Evolutionary conservation across 2,329 filamentous ascomycete genomes (phyloP).

Genomic region (Colletotrichum tamarilloi): DNA sequence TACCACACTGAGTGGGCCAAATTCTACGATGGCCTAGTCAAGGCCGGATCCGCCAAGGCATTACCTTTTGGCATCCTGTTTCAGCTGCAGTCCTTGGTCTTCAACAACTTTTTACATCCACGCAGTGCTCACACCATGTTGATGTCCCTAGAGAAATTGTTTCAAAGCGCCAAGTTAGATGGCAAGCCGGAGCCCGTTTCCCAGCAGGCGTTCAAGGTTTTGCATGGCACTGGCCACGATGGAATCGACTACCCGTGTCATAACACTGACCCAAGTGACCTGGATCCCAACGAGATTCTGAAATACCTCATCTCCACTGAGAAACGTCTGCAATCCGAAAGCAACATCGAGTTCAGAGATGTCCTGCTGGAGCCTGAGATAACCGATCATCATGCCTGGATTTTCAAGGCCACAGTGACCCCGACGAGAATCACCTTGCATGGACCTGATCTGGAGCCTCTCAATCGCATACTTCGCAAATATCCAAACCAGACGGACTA

Average conservation of each 20-base stretch:
- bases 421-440: constrained; percentile 67
- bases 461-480: constrained; percentile 77
- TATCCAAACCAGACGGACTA: constrained; percentile 68
- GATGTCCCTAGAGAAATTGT: constrained; percentile 53
- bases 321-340: constrained; percentile 43
- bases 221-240: constrained; percentile 61
- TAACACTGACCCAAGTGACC: constrained; percentile 53
- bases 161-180: constrained; percentile 39
- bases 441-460: constrained; percentile 74
- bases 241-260: constrained; percentile 67
- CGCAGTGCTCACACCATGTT: constrained; percentile 56
- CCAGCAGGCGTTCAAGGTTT: constrained; percentile 61
- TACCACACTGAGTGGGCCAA: constrained; percentile 42
- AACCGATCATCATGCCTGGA: constrained; percentile 55
- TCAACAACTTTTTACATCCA: constrained; percentile 72
- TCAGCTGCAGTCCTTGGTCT: constrained; percentile 71
- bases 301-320: constrained; percentile 54
- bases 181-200: constrained; percentile 54
- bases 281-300: constrained; percentile 55
- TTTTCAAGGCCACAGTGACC: constrained; percentile 69
- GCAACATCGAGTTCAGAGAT: not conserved
- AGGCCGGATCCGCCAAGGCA: constrained; percentile 40
- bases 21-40: constrained; percentile 4
- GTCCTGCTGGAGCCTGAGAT: constrained; percentile 39
- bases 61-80: constrained; percentile 67